These are phyloP conservation scores for Cadophora sp. DNA, from an alignment of 2,329 filamentous ascomycete genomes.

Conservation along the genomic window DNA sequence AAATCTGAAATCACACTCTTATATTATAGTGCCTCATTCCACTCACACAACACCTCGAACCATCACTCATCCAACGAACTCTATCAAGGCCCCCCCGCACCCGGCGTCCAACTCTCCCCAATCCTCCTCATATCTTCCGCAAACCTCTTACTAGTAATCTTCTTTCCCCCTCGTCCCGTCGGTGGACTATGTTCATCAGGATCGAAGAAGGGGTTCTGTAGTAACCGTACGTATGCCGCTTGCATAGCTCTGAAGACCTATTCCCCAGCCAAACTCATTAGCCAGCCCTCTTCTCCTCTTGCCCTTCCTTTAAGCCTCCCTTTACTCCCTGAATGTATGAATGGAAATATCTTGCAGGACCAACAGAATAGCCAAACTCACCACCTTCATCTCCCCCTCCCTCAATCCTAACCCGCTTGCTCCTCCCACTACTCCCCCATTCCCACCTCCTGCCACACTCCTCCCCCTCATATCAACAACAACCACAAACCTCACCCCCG, in stretches of 20 bases:
- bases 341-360: not conserved
- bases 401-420: constrained; percentile 66
- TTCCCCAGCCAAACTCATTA: constrained; percentile 15
- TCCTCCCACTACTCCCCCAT: constrained; percentile 53
- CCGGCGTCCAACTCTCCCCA: constrained; percentile 81
- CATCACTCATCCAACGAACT: not conserved
- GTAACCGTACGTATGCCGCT: constrained; percentile 83
- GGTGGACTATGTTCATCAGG: constrained; percentile 81
- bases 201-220: constrained; percentile 95
- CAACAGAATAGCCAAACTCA: constrained; percentile 48
- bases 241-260: constrained; percentile 90
- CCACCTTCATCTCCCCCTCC: constrained; percentile 87
- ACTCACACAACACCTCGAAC: too few relatives aligned
- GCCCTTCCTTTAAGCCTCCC: not conserved
- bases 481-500: constrained; percentile 87
- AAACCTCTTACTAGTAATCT: constrained; percentile 84
- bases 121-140: constrained; percentile 83
- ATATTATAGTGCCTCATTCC: too few relatives aligned
- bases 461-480: constrained; percentile 90
- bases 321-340: not conserved
- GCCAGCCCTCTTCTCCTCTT: constrained; percentile 6
- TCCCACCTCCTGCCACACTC: constrained; percentile 23
- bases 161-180: constrained; percentile 61
- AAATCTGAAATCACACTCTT: too few relatives aligned
- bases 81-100: constrained; percentile 41